Evolutionary conservation across 805 yeast genomes (phyloP), one percentile per base, ranked within the genome.

Genomic region (Candida coleopterorum): DNA sequence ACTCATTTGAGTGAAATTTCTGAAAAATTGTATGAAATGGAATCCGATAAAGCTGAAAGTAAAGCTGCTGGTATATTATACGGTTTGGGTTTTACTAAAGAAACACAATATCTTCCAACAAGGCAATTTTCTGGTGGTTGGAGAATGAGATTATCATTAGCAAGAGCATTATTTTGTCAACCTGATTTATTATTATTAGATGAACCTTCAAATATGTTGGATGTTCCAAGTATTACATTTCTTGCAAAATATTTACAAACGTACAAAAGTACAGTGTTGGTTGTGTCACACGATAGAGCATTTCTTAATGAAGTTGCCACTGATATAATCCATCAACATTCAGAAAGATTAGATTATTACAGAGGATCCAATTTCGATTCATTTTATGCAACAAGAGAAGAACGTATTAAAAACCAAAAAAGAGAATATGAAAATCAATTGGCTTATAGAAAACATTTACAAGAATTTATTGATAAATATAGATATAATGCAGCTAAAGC

Each of bases 141-240:
- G 98, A 83, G 98, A 75, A 93, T 93, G 98, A 85, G 98, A 71
- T 74, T 93, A 46, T 85, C 97, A n/a, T 74, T 93, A 42, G 98
- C 98, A 3, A 79, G 98, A 65, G 98, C 98, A 0, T 74, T 93
- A 57, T 93, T 93, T 74, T 90, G 97, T 74, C 82, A 87, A 57
- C 98, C 98, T 0, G 98, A 93, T 60, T 70, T 93, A 46, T 70
- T 93, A 47, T 69, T 93, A 56, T 74, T 93, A 46, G 98, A 93
- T 77, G 99, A 93, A 74, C 99, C 99, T 53, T 89, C 97, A 43
- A 93, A 93, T 81, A 93, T 89, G 96, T 85, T 93, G 95, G 99
- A 93, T 77, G 96, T 93, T 60, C 99, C 98, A 20, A 89, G 97
- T 37, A 86, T 93, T 58, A 90, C 97, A 2, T 93, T 80, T 59